Conservation (phyloP, 805 yeast species). For the Candida incommunis region DNA sequence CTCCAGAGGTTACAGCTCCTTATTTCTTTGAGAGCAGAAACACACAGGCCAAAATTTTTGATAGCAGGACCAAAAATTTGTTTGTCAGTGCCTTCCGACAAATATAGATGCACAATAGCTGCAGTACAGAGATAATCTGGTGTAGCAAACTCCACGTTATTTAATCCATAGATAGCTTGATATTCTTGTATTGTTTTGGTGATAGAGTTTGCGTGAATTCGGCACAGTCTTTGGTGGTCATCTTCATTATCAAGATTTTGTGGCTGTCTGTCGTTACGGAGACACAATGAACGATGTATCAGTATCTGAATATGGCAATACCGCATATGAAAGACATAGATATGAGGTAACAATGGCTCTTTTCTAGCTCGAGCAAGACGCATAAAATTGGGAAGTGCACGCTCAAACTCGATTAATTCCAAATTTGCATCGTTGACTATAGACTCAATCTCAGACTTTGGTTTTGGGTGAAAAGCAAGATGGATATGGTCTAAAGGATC, state of each 20-base stretch:
- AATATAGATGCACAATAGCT: slow-evolving; percentile 8
- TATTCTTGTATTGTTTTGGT: slow-evolving; percentile 5
- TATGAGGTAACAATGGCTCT: slow-evolving; percentile 7
- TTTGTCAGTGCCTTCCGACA: slow-evolving; percentile 2
- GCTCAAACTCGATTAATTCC: slow-evolving; percentile 8
- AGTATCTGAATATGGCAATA: slow-evolving; percentile 4
- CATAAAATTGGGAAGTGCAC: slow-evolving; percentile 8
- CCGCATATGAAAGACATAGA: slow-evolving; percentile 8
- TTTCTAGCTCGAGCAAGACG: slow-evolving; percentile 2
- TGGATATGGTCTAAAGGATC: slow-evolving; percentile 8
- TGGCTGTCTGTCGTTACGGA: slow-evolving; percentile 2
- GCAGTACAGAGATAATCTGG: slow-evolving; percentile 7
- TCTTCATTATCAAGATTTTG: neutral
- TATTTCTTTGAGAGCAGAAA: slow-evolving; percentile 2
- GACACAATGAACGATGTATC: slow-evolving; percentile 5
- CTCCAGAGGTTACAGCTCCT: slow-evolving; percentile 3
- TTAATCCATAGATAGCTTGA: slow-evolving; percentile 5
- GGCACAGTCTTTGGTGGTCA: slow-evolving; percentile 4
- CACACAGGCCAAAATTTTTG: slow-evolving; percentile 2
- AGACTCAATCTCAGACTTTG: slow-evolving; percentile 4
- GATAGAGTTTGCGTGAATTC: slow-evolving; percentile 5
- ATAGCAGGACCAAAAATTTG: neutral
- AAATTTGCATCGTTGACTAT: slow-evolving; percentile 5
- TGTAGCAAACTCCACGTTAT: slow-evolving; percentile 6
- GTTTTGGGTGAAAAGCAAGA: slow-evolving; percentile 6